Evolutionary conservation across 2,329 filamentous ascomycete species (phyloP), one percentile per base, ranked within the genome.

Genomic region (Fusarium sp.): DNA sequence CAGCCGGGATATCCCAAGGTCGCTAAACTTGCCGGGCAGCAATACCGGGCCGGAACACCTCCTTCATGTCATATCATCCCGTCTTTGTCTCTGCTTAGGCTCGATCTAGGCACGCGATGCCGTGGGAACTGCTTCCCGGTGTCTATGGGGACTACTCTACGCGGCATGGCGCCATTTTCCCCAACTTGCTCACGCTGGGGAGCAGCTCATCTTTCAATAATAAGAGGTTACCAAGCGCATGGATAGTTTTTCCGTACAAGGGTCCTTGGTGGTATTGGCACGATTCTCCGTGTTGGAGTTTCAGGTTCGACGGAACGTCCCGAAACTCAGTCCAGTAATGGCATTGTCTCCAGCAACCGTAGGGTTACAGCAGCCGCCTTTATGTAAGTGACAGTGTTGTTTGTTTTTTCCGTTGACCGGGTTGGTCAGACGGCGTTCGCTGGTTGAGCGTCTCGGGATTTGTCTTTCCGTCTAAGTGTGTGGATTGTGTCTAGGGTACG

Each of bases 301-400:
- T 77, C 76, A 77, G 76, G 76, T 77, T 63, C 57, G 65, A 69
- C 74, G 71, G 58, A 48, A 75, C 66, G 60, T 75, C 58, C 66
- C 69, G 68, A 73, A 60, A 67, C 62, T 58, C 52, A 37, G 48
- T 29, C 64, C 67, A 35, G 43, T 29, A 29, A n/a, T 31, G 39
- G n/a, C 24, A 33, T 18, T 45, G 54, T 11, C 31, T 58, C 31
- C 54, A 58, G 20, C 54, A 16, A 16, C 33, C 20, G 31, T 37
- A 27, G 33, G 54, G 54, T 37, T 58, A 24, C 20, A 37, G 29
- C 20, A 22, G 31, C n/a, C 22, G 31, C 31, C 33, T 37, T 24
- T 33, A 14, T 58, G n/a, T 27, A 58, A 57, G 33, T 57, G 54
- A 58, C 10, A 18, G 31, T 35, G 33, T 57, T 35, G 31, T 35